phyloP scores from a whole-genome alignment of 768 basidiomycete species.

The Kwoniella dendrophila region DNA sequence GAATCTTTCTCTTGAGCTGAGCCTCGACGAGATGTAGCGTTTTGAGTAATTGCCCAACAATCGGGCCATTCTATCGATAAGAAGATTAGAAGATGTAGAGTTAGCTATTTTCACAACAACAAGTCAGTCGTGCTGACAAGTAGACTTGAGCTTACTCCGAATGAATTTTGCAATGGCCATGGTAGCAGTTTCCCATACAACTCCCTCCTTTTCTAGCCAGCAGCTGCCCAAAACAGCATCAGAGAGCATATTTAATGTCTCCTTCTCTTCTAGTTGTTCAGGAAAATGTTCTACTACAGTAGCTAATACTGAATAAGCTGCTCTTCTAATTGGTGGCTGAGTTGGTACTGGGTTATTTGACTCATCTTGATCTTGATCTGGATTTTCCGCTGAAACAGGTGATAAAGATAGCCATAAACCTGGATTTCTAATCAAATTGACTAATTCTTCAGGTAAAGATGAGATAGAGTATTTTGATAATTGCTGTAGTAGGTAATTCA shows the following conservation, averaged over 20 bases:
- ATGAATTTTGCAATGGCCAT: conserved; percentile 71
- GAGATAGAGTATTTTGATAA: conserved; percentile 4
- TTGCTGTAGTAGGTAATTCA: conserved; percentile 47
- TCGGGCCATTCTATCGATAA: conserved; percentile 63
- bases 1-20: conserved; percentile 1
- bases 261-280: conserved; percentile 56
- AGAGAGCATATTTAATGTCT: conserved; percentile 62
- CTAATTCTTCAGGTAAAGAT: conserved; percentile 22
- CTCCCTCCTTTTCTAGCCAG: conserved; percentile 70
- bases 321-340: conserved; percentile 73
- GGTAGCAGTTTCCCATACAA: conserved; percentile 71
- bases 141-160: conserved; percentile 61
- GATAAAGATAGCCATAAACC: conserved; percentile 66
- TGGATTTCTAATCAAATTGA: conserved; percentile 49
- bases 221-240: conserved; percentile 32
- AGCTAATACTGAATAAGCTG: conserved; percentile 67
- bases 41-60: conserved; percentile 64
- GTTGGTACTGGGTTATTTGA: conserved; percentile 61
- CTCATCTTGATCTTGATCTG: conserved; percentile 28
- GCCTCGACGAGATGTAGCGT: not conserved
- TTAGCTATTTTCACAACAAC: not conserved
- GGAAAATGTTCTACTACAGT: conserved; percentile 60
- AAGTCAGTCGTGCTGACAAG: not conserved
- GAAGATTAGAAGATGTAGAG: too few species aligned
- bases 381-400: conserved; percentile 58